Evolutionary conservation across 2,329 filamentous ascomycete genomes (phyloP), one percentile per base, ranked within the genome.

Genomic region (Microdochium bolleyi): DNA sequence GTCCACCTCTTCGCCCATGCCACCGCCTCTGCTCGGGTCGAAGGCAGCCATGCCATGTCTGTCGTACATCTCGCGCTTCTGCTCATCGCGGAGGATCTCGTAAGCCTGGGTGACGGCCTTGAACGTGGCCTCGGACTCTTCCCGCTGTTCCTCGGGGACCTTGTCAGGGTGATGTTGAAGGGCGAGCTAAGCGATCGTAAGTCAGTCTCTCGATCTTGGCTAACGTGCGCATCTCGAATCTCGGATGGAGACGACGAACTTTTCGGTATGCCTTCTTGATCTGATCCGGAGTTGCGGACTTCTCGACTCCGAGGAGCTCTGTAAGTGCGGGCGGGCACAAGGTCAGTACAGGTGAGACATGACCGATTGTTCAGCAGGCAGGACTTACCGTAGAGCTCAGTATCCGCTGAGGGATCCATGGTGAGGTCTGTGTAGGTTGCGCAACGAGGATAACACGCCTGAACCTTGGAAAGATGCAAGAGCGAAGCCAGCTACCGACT

Each of bases 231-330:
- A 19, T 46, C n/a, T 5, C 5, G n/a, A 19, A 8, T 19, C 22
- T 13, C 10, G 34, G 14, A 55, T 57, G 51, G 48, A 24, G 32
- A 44, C 51, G 41, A 49, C 32, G 52, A 62, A 92, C 92, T 82
- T 95, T 96, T 73, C 92, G 88, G 74, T 96, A 96, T 56, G 92
- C 92, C 73, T 96, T 96, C 70, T 94, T 95, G 72, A 97, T 88
- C 63, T 96, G 88, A 53, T 87, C 82, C 63, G 87, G 85, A 56
- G 78, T 84, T 51, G 92, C 88, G 56, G 74, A 74, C 67, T 79
- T 87, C 51, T 85, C 76, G 62, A 97, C 80, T 55, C 83, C 87
- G 56, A 97, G 83, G 62, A 96, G 78, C 73, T 86, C 92, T 95
- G 65, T 53, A 48, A 38, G 25, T 46, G 41, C 41, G 41, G 41